phyloP scores from a whole-genome alignment of 192 early-diverging fungal genomes.

The Backusella macrospora region DNA sequence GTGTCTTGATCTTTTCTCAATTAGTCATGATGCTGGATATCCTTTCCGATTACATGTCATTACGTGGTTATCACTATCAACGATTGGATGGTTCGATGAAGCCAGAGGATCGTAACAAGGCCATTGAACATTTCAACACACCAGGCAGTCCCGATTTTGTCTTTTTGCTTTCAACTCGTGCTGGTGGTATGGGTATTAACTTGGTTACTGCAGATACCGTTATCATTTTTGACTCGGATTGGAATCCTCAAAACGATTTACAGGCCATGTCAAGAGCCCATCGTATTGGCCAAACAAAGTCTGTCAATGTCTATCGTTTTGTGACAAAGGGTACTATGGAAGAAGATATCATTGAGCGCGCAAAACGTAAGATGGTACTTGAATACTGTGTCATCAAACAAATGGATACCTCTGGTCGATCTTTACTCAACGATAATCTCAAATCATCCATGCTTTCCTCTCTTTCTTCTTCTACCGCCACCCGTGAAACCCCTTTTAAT shows the following conservation, averaged over 20 bases:
- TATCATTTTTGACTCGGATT: constrained; percentile 92
- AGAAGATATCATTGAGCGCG: constrained; percentile 97
- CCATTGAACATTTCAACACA: constrained; percentile 98
- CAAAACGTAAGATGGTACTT: constrained; percentile 99
- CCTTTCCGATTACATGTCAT: constrained; percentile 88
- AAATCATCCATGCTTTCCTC: constrained; percentile 28
- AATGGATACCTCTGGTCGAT: constrained; percentile 60
- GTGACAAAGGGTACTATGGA: constrained; percentile 97
- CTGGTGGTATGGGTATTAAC: constrained; percentile 97
- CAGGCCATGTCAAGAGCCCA: constrained; percentile 98
- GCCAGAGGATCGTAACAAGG: constrained; percentile 89
- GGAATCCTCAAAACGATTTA: constrained; percentile 97
- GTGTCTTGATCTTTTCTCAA: constrained; percentile 98
- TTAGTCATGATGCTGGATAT: constrained; percentile 98
- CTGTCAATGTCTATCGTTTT: constrained; percentile 97
- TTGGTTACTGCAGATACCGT: constrained; percentile 96
- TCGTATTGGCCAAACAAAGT: constrained; percentile 97
- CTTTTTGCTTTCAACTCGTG: constrained; percentile 95
- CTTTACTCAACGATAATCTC: constrained; percentile 30
- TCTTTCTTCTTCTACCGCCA: constrained; percentile 38
- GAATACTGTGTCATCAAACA: constrained; percentile 99
- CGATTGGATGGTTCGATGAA: constrained; percentile 91
- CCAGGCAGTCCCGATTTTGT: constrained; percentile 92
- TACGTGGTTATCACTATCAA: constrained; percentile 88
- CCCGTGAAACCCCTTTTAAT: constrained; percentile 57